Percentiles rank a stretch among this genome's conserved stretches.
phyloP scores from a whole-genome alignment of 1,284 basidiomycete species.

The Moesziomyces parantarcticus region DNA sequence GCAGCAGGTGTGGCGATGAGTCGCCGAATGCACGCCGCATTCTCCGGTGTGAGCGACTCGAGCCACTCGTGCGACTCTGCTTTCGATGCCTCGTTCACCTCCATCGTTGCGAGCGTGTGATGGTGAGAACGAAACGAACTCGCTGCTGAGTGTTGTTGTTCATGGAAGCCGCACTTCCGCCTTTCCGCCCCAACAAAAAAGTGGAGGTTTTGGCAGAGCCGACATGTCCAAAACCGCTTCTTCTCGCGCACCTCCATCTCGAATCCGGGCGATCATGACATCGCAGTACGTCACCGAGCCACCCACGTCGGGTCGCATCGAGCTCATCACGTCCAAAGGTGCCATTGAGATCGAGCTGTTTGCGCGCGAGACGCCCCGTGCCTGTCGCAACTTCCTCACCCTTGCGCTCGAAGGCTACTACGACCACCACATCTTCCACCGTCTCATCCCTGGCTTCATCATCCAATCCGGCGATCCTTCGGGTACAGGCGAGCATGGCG shows the following conservation, averaged over 20 bases:
- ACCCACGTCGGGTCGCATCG: slow-evolving; percentile 84
- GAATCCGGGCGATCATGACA: slow-evolving; percentile 11
- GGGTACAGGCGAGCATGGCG: slow-evolving; percentile 86
- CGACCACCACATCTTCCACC: slow-evolving; percentile 91
- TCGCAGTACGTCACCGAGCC: slow-evolving; percentile 63
- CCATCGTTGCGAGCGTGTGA: background rate
- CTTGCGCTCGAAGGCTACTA: slow-evolving; percentile 95
- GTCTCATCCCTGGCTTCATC: slow-evolving; percentile 86
- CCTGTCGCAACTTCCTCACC: slow-evolving; percentile 91
- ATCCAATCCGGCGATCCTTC: slow-evolving; percentile 96
- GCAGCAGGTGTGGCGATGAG: slow-evolving; percentile 16
- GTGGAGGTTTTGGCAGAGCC: no score
- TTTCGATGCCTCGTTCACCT: background rate
- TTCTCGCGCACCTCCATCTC: background rate
- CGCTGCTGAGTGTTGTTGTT: no score
- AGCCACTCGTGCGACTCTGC: slow-evolving; percentile 13
- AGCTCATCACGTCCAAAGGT: slow-evolving; percentile 83
- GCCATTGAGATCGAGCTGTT: slow-evolving; percentile 81
- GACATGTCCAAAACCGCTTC: background rate
- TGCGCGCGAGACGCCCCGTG: slow-evolving; percentile 93
- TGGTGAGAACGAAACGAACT: background rate
- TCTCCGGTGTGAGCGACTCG: slow-evolving; percentile 5
- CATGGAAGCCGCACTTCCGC: no score
- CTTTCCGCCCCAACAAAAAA: no score
- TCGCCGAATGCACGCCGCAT: slow-evolving; percentile 23